Base-by-base conservation (phyloP, 2,329 filamentous ascomycete genomes). In the Ascochyta pisi region DNA sequence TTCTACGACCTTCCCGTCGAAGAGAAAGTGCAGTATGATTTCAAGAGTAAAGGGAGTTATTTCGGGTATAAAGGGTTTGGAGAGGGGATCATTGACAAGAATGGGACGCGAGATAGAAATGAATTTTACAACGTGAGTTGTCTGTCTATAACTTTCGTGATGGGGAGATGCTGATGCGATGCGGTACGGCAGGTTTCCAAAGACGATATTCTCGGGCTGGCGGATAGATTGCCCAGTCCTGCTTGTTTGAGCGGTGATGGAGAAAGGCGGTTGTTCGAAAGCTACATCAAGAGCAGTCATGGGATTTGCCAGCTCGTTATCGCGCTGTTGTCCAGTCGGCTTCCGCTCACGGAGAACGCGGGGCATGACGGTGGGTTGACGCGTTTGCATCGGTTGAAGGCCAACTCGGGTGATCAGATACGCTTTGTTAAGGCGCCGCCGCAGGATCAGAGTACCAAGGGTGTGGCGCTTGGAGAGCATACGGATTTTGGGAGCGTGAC, bases 401-500 rank as follows among this genome's bases (percentile, higher is more conserved):
- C 69, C 4, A 42, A 55, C n/a, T 81, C 79, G 22, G 82, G 82
- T 23, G 80, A 84, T 64, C 82, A 83, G 59, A 78, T 85, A n/a
- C 80, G 83, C 33, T 81, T 85, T 65, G 76, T 83, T 27, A 79
- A 77, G 62, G 77, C 79, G 1, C 80, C 81, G 6, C 79, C 81
- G 2, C 81, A 83, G 60, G 38, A 48, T 3, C 24, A 8, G 4
- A 37, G 38, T 3, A 34, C 38, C 5, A 27, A 39, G n/a, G 45
- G 43, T 9, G 78, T 78, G 3, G 77, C 79, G 2, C 63, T 83
- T 22, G 81, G 81, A 22, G 81, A 82, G 52, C 84, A 86, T 64
- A 85, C 83, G 2, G 84, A 86, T 61, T 85, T 85, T 59, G 83
- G 83, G 41, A 81, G 76, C 47, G 75, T 86, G 6, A 86, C 84